Percentiles rank a stretch among this genome's conserved stretches.
Evolutionary conservation across 2,329 filamentous ascomycete genomes (phyloP).

Genomic region (Neoscytalidium dimidiatum): DNA sequence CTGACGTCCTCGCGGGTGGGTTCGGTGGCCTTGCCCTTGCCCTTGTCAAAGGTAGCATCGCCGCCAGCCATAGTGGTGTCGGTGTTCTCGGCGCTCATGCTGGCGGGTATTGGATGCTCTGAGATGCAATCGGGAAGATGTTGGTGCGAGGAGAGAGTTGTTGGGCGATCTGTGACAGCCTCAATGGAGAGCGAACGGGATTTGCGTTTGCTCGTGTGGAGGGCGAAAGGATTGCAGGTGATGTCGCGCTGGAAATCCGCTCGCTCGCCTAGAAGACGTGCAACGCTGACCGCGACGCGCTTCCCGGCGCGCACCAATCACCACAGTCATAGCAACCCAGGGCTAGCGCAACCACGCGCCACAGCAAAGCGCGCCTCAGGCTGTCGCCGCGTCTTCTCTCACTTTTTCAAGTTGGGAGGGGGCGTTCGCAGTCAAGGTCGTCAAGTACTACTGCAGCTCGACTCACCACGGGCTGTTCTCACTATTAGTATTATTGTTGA

Average conservation of each 20-base stretch:
- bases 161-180: background rate
- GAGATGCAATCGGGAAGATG: background rate
- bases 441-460: too few species aligned
- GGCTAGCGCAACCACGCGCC: slow-evolving; percentile 6
- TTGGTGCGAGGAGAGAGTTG: background rate
- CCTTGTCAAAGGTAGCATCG: slow-evolving; percentile 78
- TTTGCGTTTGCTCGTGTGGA: slow-evolving; percentile 8
- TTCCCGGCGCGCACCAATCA: slow-evolving; percentile 13
- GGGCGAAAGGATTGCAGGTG: slow-evolving; percentile 1
- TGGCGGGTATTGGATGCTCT: slow-evolving; percentile 16
- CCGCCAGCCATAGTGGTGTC: slow-evolving; percentile 65
- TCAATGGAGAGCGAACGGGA: background rate
- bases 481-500: too few species aligned
- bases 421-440: too few species aligned
- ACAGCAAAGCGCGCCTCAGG: background rate
- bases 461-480: too few species aligned
- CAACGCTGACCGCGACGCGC: slow-evolving; percentile 16
- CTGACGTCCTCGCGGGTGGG: slow-evolving; percentile 57
- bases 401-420: too few species aligned
- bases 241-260: background rate
- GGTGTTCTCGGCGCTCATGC: slow-evolving; percentile 24
- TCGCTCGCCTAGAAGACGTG: slow-evolving; percentile 14
- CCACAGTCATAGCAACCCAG: background rate
- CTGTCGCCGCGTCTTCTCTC: too few species aligned
- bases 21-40: slow-evolving; percentile 80